Percentiles rank a stretch among this genome's conserved stretches.
Evolutionary conservation across 768 basidiomycete genomes (phyloP).

Genomic region (Calvatia gigantea): DNA sequence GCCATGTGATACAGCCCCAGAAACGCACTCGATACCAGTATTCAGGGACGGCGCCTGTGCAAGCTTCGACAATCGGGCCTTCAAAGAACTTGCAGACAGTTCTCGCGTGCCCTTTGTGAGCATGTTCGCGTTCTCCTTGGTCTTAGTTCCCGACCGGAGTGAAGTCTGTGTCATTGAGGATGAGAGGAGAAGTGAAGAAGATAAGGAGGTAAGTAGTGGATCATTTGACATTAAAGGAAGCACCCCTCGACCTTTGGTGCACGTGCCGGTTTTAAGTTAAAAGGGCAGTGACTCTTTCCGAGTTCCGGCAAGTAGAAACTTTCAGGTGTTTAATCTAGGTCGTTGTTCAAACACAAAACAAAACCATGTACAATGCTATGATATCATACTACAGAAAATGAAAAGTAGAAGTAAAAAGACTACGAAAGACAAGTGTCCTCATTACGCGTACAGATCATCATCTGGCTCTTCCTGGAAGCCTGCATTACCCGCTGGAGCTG

Average conservation of each 20-base stretch:
- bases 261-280: neutral
- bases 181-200: neutral
- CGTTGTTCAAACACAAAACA: neutral
- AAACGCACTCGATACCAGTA: constrained; percentile 70
- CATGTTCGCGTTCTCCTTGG: neutral
- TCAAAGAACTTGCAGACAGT: constrained; percentile 60
- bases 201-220: neutral
- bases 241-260: no score
- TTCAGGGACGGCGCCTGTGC: constrained; percentile 59
- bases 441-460: constrained; percentile 87
- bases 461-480: constrained; percentile 88
- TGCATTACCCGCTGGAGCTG: constrained; percentile 52
- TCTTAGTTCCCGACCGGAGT: neutral
- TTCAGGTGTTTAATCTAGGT: neutral
- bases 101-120: constrained; percentile 31
- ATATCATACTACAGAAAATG: constrained; percentile 10
- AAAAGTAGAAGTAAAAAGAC: neutral
- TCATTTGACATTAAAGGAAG: neutral
- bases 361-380: constrained; percentile 4
- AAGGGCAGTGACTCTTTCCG: neutral
- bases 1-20: neutral
- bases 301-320: neutral
- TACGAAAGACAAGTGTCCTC: neutral
- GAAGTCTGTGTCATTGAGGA: neutral
- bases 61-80: constrained; percentile 58